Conservation (phyloP, 2,329 filamentous ascomycete genomes). For the Aspergillus uvarum region DNA sequence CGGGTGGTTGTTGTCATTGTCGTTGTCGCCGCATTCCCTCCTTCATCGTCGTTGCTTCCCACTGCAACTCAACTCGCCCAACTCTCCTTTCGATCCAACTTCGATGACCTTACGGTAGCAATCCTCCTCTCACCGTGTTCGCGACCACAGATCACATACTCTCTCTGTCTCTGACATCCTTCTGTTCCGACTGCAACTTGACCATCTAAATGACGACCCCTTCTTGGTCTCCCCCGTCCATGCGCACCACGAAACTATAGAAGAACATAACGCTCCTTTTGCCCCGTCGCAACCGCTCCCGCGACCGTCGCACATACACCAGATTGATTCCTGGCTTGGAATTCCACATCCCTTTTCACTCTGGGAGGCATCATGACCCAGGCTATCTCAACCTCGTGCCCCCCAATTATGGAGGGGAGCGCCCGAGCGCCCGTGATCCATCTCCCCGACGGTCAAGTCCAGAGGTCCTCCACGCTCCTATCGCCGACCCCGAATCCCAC, state of each 20-base stretch:
- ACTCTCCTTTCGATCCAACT: slow-evolving; percentile 12
- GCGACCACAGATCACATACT: background rate
- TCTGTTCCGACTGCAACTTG: background rate
- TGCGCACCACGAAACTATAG: slow-evolving; percentile 1
- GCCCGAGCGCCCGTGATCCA: slow-evolving; percentile 28
- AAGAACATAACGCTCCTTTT: background rate
- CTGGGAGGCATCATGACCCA: slow-evolving; percentile 24
- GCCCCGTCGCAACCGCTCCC: background rate
- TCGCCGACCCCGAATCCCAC: slow-evolving; percentile 21
- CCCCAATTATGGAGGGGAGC: slow-evolving; percentile 25
- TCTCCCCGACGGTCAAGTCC: slow-evolving; percentile 26
- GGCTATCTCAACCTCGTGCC: slow-evolving; percentile 19
- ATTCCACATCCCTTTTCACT: background rate
- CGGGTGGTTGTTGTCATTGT: background rate
- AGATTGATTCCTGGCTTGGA: background rate
- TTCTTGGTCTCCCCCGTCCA: background rate
- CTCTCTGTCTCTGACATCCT: background rate
- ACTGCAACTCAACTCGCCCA: background rate
- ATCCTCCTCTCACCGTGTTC: background rate
- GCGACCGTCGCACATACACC: background rate
- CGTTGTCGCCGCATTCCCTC: slow-evolving; percentile 3
- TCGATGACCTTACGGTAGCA: slow-evolving; percentile 8
- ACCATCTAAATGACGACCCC: background rate
- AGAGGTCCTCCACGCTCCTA: slow-evolving; percentile 20
- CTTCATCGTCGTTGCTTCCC: slow-evolving; percentile 5